These are phyloP conservation scores for Salvia splendens DNA, from an alignment of 257 asterid species.

Conservation along the genomic window DNA sequence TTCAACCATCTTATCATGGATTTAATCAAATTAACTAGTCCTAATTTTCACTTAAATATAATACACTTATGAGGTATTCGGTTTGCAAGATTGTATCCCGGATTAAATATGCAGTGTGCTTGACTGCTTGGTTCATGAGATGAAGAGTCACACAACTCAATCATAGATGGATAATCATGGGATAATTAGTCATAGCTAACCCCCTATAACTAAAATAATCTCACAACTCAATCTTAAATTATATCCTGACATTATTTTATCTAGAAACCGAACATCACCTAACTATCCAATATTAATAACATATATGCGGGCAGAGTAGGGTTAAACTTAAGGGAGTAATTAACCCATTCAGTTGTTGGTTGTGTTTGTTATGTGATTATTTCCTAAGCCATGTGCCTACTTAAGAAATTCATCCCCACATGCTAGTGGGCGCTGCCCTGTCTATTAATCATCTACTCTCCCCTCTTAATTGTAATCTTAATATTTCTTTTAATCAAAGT, in stretches of 20 bases:
- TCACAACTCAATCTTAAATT: too few relatives aligned
- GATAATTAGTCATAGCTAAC: too few relatives aligned
- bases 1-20: conserved; percentile 29
- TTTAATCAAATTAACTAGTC: conserved; percentile 26
- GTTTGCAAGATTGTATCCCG: too few relatives aligned
- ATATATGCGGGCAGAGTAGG: conserved; percentile 30
- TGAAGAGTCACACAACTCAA: too few relatives aligned
- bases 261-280: too few relatives aligned
- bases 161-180: too few relatives aligned
- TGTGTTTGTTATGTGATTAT: conserved; percentile 48
- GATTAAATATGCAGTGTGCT: too few relatives aligned
- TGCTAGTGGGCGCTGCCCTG: conserved; percentile 45
- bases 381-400: conserved; percentile 53
- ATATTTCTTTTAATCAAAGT: neutral
- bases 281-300: conserved; percentile 6
- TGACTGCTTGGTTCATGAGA: too few relatives aligned
- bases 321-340: conserved; percentile 35
- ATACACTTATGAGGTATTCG: too few relatives aligned
- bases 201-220: too few relatives aligned
- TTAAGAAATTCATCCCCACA: conserved; percentile 37
- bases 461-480: neutral
- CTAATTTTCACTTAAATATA: conserved; percentile 13
- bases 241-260: too few relatives aligned
- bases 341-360: conserved; percentile 9
- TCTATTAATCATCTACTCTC: conserved; percentile 26